Conservation (phyloP, 2,329 filamentous ascomycete genomes). For the Cladophialophora bantiana region DNA sequence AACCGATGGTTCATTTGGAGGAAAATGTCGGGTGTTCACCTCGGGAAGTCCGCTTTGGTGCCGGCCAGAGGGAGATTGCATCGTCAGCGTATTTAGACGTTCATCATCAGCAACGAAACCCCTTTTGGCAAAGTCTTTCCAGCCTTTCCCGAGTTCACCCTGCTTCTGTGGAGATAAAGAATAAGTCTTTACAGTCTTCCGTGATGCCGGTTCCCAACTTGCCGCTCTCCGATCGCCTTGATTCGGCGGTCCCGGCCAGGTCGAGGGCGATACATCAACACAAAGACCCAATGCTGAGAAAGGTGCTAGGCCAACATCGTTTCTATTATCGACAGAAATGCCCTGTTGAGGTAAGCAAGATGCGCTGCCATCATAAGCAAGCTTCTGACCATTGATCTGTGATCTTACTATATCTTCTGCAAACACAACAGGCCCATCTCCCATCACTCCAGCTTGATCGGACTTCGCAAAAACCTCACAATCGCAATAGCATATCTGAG, state of each 20-base stretch:
- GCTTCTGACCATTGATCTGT: slow-evolving; percentile 27
- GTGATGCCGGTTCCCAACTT: background rate
- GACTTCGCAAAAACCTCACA: slow-evolving; percentile 30
- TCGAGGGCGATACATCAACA: background rate
- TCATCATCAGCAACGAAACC: slow-evolving; percentile 24
- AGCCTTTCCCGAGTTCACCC: slow-evolving; percentile 18
- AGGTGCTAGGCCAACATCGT: background rate
- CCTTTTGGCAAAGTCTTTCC: slow-evolving; percentile 29
- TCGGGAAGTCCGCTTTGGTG: background rate
- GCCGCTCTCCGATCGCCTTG: background rate
- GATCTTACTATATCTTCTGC: slow-evolving; percentile 3
- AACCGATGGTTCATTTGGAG: too few species aligned
- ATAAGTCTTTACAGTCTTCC: background rate
- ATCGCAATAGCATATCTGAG: slow-evolving; percentile 32
- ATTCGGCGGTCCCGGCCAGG: background rate
- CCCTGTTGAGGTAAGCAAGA: slow-evolving; percentile 33
- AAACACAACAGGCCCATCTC: background rate
- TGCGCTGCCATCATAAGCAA: slow-evolving; percentile 24
- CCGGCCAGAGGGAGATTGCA: background rate
- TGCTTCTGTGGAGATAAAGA: slow-evolving; percentile 22
- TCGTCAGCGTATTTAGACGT: slow-evolving; percentile 3
- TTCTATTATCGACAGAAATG: background rate
- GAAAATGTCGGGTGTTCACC: background rate
- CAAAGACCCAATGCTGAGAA: background rate
- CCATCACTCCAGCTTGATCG: slow-evolving; percentile 13